Evolutionary conservation across 208 protist species (phyloP).

Genomic region (Wallacemonas rigidus): DNA sequence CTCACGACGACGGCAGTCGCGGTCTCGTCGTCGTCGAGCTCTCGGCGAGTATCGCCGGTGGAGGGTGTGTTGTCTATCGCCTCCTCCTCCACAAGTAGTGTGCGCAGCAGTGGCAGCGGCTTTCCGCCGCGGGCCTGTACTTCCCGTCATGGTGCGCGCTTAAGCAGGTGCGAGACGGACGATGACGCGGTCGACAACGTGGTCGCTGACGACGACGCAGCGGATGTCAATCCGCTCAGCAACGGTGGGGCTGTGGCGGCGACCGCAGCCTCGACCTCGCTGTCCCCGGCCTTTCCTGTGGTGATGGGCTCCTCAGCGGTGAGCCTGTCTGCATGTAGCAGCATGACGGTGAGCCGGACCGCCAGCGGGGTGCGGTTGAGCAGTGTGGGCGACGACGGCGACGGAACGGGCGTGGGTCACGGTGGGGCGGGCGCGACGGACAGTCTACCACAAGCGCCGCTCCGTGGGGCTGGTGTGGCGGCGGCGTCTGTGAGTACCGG

Average conservation of each 20-base stretch:
- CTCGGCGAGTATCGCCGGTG: neutral
- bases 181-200: neutral
- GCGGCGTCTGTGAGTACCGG: neutral
- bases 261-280: neutral
- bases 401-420: too few relatives aligned
- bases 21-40: neutral
- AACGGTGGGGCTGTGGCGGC: neutral
- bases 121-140: too few relatives aligned
- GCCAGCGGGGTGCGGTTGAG: neutral
- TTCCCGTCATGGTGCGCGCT: too few relatives aligned
- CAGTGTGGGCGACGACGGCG: neutral
- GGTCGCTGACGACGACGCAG: neutral
- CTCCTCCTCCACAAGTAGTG: neutral
- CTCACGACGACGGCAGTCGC: too few relatives aligned
- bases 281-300: conserved; percentile 1
- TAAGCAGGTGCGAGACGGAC: neutral
- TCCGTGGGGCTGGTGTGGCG: neutral
- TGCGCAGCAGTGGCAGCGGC: neutral
- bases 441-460: too few relatives aligned
- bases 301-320: neutral
- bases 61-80: neutral
- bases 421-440: too few relatives aligned
- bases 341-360: neutral
- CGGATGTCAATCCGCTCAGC: conserved; percentile 5
- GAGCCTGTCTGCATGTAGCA: neutral